Evolutionary conservation across 225 moss, liverwort and hornwort species (phyloP), one percentile per base, ranked within the genome.

Genomic region (Marchantia paleacea): DNA sequence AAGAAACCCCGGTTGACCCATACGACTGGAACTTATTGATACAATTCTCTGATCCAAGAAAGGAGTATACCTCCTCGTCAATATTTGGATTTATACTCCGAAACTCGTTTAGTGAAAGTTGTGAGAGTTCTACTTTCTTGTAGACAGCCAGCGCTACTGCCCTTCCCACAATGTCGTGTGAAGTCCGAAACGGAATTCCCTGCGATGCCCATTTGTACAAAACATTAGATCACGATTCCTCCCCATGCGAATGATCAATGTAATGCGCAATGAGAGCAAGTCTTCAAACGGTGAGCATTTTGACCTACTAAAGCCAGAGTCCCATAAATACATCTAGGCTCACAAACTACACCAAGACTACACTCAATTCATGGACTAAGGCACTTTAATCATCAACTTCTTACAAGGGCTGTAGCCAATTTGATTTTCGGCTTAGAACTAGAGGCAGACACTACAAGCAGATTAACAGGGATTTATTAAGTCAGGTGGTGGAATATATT

Each of bases 141-240:
- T 90, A 83, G 1, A 99, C 91, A 63, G 95, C 99, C 80, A 92
- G 76, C 2, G 94, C 99, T 65, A 99, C 99, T 10, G 95, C 90
- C 81, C 84, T 94, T 29, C 99, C 99, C 69, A 99, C 99, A 74
- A 99, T 92, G 78, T 99, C 99, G 84, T 99, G 99, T 64, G 95
- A 91, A 53, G 99, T 99, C 76, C 99, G 93, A 69, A 99, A 99
- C 26, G 99, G 99, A 47, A 99, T 88, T n/a, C 94, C 94, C 84
- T 83, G 9, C 28, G 63, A 68, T 54, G 8, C 19, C 48, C 39
- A 39, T 39, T 39, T 39, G 39, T 6, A 70, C 75, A 67, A 24
- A 15, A 19, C 2, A 24, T n/a, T 5, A 39, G 39, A 39, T 39
- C 5, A 39, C 39, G 5, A 5, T 5, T 39, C 39, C 39, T 39